Conservation (phyloP, 2,329 filamentous ascomycete genomes). For the Xylogone sp. region DNA sequence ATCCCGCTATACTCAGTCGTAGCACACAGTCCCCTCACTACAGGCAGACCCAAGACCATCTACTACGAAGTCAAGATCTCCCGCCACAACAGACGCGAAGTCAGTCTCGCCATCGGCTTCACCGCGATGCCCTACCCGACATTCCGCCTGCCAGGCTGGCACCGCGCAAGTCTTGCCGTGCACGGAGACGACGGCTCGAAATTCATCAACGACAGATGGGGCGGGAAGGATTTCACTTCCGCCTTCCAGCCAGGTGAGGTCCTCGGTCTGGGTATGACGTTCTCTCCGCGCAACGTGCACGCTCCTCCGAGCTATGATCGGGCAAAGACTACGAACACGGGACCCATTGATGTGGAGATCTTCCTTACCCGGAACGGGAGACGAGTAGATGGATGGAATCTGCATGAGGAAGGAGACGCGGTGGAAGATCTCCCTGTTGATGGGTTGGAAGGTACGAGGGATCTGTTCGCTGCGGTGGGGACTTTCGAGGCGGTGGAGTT, state of each 20-base stretch:
- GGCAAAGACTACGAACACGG: constrained; percentile 13
- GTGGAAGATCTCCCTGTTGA: constrained; percentile 56
- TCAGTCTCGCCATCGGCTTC: constrained; percentile 64
- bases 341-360: constrained; percentile 47
- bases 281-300: constrained; percentile 30
- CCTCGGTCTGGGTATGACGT: constrained; percentile 68
- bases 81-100: constrained; percentile 34
- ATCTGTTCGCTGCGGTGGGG: constrained; percentile 68
- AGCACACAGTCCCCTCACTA: constrained; percentile 53
- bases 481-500: constrained; percentile 66
- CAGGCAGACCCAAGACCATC: constrained; percentile 45
- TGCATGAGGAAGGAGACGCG: constrained; percentile 70
- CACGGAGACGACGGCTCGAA: constrained; percentile 76
- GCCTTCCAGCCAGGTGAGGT: constrained; percentile 63
- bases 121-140: constrained; percentile 70
- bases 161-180: constrained; percentile 70
- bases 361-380: constrained; percentile 70
- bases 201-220: constrained; percentile 72
- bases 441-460: constrained; percentile 68
- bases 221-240: constrained; percentile 64
- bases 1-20: constrained; percentile 64
- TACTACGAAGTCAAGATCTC: constrained; percentile 70
- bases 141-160: constrained; percentile 78
- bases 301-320: constrained; percentile 25
- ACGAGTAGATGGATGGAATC: constrained; percentile 60